Evolutionary conservation across 148 eudicot genomes (phyloP).

Genomic region (Vaccinium corymbosum): DNA sequence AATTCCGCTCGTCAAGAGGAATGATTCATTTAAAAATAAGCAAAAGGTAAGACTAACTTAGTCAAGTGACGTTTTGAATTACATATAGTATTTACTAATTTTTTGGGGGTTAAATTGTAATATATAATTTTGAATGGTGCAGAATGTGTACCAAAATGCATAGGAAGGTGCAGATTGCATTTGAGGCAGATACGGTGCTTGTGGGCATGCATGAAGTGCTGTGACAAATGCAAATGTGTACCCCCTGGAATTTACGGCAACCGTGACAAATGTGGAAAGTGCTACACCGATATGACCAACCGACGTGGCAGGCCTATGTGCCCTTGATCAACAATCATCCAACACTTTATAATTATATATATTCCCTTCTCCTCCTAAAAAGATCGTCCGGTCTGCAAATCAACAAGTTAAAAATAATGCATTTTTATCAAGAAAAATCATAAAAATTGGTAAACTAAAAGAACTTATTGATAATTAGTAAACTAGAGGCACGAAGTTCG

Average conservation of each 20-base stretch:
- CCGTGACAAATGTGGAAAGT: slow-evolving; percentile 50
- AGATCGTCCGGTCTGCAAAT: too few species aligned
- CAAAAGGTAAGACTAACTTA: too few species aligned
- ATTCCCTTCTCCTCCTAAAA: too few species aligned
- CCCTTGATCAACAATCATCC: slow-evolving; percentile 31
- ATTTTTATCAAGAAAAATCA: too few species aligned
- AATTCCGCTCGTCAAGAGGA: not conserved
- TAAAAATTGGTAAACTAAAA: too few species aligned
- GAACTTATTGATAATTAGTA: too few species aligned
- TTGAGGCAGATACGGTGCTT: slow-evolving; percentile 43
- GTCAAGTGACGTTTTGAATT: too few species aligned
- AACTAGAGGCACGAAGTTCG: too few species aligned
- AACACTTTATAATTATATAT: not conserved
- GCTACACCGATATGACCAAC: slow-evolving; percentile 70
- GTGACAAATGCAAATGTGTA: slow-evolving; percentile 69
- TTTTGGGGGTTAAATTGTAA: too few species aligned
- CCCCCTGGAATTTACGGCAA: slow-evolving; percentile 74
- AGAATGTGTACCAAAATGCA: slow-evolving; percentile 54
- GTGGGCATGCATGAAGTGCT: slow-evolving; percentile 64
- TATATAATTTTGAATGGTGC: not conserved
- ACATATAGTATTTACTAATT: too few species aligned
- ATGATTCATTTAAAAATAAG: not conserved
- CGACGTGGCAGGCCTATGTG: slow-evolving; percentile 52
- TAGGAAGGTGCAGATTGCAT: slow-evolving; percentile 46
- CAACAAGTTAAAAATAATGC: too few species aligned